Base-by-base conservation (phyloP, 139 green algal genomes). In the Nannochloris sp. region DNA sequence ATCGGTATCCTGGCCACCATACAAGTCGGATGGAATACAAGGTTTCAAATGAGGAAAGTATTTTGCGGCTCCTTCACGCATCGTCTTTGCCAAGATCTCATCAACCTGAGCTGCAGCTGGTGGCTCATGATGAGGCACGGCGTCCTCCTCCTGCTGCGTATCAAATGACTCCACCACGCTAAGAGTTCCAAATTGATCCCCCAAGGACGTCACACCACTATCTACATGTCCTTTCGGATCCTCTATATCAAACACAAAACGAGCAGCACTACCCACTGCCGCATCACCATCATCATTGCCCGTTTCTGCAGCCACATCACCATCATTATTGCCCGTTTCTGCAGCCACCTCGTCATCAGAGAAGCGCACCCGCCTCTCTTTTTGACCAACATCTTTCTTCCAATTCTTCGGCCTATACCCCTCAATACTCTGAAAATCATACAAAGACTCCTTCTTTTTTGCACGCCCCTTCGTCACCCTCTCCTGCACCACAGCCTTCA, bases 401-500 rank as follows among this genome's bases (percentile, higher is more conserved):
- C 5, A 13, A 59, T 53, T 23, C 3, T 67, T 63, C 5, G 70
- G 70, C 23, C 67, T 59, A 13, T 77, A 77, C 8, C 70, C 70
- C 50, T 77, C 70, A 46, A 77, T 63, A 25, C 6, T 53, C 46
- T 53, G 17, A 53, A 28, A 23, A 28, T 23, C n/a, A 53, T 5
- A 49, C 1, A 2, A 28, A 16, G 51, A 69, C 37, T 29, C 30
- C 5, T 9, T 23, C 53, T 14, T 23, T 0, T 23, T 53, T 26
- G 17, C 6, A 26, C 46, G n/a, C 16, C 46, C 46, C 20, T 53
- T 40, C 0, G 33, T 40, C 8, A 8, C 11, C 33, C 33, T 37
- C 55, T 71, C 69, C 62, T 72, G 65, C 26, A 76, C 63, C 30
- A 71, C 56, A 16, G 63, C 63, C 33, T 50, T 44, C 70, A 77